These are phyloP conservation scores for Spongispora temasekensis DNA, from an alignment of 1,284 basidiomycete species.

Conservation along the genomic window DNA sequence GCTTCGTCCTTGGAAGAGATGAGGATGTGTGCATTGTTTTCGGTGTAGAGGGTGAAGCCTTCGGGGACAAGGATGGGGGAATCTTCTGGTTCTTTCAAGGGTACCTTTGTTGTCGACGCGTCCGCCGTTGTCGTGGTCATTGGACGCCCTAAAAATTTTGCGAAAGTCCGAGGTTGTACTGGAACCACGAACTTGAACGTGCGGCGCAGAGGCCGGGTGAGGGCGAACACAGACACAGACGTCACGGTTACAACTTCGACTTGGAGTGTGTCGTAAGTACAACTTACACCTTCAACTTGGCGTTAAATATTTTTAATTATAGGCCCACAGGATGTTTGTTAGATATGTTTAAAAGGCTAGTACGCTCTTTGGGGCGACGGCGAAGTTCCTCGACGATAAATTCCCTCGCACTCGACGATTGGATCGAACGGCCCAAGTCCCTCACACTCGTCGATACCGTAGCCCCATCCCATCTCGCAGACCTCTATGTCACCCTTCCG, in stretches of 20 bases:
- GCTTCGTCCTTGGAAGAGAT: conserved; percentile 76
- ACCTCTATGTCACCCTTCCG: conserved; percentile 69
- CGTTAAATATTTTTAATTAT: too few relatives aligned
- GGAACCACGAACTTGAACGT: background rate
- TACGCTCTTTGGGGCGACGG: background rate
- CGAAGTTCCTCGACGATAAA: conserved; percentile 16
- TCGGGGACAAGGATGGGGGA: conserved; percentile 57
- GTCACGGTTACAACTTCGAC: conserved; percentile 26
- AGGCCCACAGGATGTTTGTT: too few relatives aligned
- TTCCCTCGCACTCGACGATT: conserved; percentile 43
- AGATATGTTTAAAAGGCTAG: too few relatives aligned
- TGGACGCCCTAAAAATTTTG: conserved; percentile 6
- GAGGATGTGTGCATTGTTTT: conserved; percentile 84
- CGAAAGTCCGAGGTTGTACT: background rate
- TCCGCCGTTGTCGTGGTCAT: conserved; percentile 11
- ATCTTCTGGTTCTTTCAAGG: conserved; percentile 2
- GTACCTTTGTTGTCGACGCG: conserved; percentile 2
- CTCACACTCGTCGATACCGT: conserved; percentile 47
- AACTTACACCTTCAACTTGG: too few relatives aligned
- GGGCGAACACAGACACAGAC: conserved; percentile 10
- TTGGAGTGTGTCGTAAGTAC: conserved; percentile 1
- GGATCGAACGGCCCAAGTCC: conserved; percentile 50
- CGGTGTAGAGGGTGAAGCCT: conserved; percentile 79
- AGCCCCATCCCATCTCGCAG: conserved; percentile 52
- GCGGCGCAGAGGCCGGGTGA: conserved; percentile 35